Percentiles rank a stretch among this genome's conserved stretches.
Conservation (phyloP, 306 rosid species). For the Senna siamea region DNA sequence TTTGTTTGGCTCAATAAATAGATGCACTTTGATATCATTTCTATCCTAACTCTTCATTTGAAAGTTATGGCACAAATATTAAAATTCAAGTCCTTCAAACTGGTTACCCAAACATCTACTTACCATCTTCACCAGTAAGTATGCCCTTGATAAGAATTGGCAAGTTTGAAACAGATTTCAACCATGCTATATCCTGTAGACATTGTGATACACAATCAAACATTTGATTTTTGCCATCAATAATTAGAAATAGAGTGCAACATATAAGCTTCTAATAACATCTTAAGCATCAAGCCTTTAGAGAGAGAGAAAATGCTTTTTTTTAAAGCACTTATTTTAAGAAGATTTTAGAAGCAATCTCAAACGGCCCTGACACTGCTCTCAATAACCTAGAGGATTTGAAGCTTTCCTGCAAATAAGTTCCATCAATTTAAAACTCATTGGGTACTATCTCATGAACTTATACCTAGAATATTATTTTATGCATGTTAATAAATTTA, state of each 20-base stretch:
- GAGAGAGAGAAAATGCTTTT: too few relatives aligned
- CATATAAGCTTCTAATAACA: not conserved
- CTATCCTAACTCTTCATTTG: not conserved
- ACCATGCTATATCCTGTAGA: constrained; percentile 46
- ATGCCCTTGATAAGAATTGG: constrained; percentile 45
- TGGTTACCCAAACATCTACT: not conserved
- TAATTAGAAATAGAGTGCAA: not conserved
- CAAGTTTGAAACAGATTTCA: constrained; percentile 40
- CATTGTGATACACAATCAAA: not conserved
- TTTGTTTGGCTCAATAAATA: not conserved
- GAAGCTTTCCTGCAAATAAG: too few relatives aligned
- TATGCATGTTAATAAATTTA: too few relatives aligned
- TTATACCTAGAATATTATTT: not conserved
- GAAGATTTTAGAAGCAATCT: too few relatives aligned
- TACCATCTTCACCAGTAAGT: constrained; percentile 45
- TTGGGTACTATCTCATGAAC: not conserved
- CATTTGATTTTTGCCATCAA: constrained; percentile 5
- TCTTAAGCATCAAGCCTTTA: constrained; percentile 7
- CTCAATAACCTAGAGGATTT: not conserved
- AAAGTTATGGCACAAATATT: not conserved
- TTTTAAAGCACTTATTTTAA: too few relatives aligned
- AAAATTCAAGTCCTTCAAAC: too few relatives aligned
- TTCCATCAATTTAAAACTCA: too few relatives aligned
- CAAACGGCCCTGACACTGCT: too few relatives aligned
- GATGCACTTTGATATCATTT: not conserved